Base-by-base conservation (phyloP, 2,329 filamentous ascomycete species). In the Pseudogymnoascus sp. region DNA sequence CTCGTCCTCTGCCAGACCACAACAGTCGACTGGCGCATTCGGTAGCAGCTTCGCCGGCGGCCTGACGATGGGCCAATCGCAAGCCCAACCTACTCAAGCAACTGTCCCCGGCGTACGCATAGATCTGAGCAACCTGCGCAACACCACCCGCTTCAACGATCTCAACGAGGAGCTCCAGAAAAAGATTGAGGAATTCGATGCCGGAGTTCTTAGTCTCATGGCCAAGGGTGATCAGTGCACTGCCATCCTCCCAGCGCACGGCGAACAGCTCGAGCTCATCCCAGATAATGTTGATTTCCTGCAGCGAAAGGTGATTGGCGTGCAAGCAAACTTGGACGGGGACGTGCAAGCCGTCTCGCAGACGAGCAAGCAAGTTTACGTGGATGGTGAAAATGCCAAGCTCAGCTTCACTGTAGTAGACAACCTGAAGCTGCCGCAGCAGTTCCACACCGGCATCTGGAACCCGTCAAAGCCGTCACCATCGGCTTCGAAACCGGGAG, bases 111-210 rank as follows among this genome's bases (percentile, higher is more conserved):
- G 88, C 15, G 87, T 90, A 15, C 86, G 88, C 68, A 88, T 95
- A 67, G 89, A 94, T 72, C 74, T 89, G 58, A 82, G 82, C 66
- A 89, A 89, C 69, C 78, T 97, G 62, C 84, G 90, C 58, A 87
- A 88, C 13, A 95, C 92, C 0, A 96, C 91, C 3, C 89, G 94
- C 63, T 96, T 94, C 76, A 90, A 91, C 70, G 92, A 96, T 72
- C 85, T 96, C 26, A 84, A 89, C 62, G 88, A 92, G 65, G 84
- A 89, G 28, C 77, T 96, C 13, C 90, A 95, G 69, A 82, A 84
- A 63, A 77, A 90, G 65, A 88, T 99, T 63, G 83, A 89, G 63
- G 75, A 79, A 8, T 83, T 95, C 64, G 92, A 99, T 73, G 82
- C 82, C 61, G 83, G 86, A 64, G 92, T 99, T 66, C 83, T 90